A percentile compares a stretch with the other conserved stretches of the same genome.
phyloP scores from a whole-genome alignment of 2,329 filamentous ascomycete species.

The Cercospora sp. region DNA sequence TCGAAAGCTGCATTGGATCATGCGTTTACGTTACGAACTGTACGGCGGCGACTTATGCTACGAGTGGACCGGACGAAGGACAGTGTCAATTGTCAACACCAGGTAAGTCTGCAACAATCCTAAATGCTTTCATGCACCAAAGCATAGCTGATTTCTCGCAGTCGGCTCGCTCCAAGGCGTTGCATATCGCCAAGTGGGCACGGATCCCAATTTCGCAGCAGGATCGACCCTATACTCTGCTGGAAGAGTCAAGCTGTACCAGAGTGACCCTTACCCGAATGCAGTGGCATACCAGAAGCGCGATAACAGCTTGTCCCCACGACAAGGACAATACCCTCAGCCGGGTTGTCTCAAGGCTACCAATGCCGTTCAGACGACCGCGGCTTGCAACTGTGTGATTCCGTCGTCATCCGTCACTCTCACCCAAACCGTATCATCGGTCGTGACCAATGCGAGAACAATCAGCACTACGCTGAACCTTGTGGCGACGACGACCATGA shows the following conservation, averaged over 20 bases:
- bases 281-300: background rate
- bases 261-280: background rate
- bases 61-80: background rate
- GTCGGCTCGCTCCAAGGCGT: background rate
- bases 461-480: background rate
- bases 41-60: background rate
- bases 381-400: background rate
- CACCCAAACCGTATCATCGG: background rate
- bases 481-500: background rate
- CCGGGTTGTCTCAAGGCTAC: background rate
- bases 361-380: background rate
- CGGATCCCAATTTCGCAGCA: background rate
- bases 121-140: background rate
- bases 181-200: rapidly evolving
- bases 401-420: background rate
- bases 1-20: background rate
- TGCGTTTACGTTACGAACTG: background rate
- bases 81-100: background rate
- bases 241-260: background rate
- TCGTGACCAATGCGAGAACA: background rate
- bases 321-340: background rate
- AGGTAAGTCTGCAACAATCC: background rate
- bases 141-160: background rate
- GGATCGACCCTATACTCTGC: background rate
- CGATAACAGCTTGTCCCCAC: background rate